Evolutionary conservation across 148 eudicot species (phyloP), one percentile per base, ranked within the genome.

Genomic region (Chenopodium formosanum): DNA sequence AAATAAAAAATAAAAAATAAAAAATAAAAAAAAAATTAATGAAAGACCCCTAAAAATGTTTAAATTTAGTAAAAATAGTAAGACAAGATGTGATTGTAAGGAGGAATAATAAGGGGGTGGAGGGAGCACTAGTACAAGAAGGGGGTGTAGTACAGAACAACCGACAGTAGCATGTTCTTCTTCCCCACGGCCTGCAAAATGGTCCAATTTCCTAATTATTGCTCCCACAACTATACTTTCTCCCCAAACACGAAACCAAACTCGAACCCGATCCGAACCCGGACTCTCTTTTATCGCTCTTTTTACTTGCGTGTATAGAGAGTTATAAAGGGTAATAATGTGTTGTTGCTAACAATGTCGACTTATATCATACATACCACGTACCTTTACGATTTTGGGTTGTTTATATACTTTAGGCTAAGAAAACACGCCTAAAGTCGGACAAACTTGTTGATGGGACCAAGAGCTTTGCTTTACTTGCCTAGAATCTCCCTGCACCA

Each of bases 91-190:
- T 12, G 34, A 75, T 31, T 75, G 22, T 20, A 77, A 77, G n/a
- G 20, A 44, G 22, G 29, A 44, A 65, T n/a, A 20, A 70, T 3
- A 40, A 9, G 11, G 73, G 52, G 58, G 62, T 66, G 66, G 44
- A 47, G 62, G 56, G 73, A 77, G 74, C 60, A 80, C 50, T 50
- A 27, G 40, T 9, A 65, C 44, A 29, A 50, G 27, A n/a, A 19
- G 65, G 68, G 48, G 17, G 52, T 12, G 22, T 46, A 47, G n/a
- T 50, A 78, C 73, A 79, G 29, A 69, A 86, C 83, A 83, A 84
- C 89, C 89, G 94, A 92, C 97, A 90, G 70, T 75, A 74, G 87
- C 90, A 88, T 85, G 91, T 84, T 90, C 83, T 71, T 83, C 87
- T 83, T 84, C 90, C 87, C 83, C 75, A 84, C 82, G 82, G 82